These are phyloP conservation scores for Phytophthora pluvialis DNA, from an alignment of 352 stramenopile genomes.

Conservation along the genomic window DNA sequence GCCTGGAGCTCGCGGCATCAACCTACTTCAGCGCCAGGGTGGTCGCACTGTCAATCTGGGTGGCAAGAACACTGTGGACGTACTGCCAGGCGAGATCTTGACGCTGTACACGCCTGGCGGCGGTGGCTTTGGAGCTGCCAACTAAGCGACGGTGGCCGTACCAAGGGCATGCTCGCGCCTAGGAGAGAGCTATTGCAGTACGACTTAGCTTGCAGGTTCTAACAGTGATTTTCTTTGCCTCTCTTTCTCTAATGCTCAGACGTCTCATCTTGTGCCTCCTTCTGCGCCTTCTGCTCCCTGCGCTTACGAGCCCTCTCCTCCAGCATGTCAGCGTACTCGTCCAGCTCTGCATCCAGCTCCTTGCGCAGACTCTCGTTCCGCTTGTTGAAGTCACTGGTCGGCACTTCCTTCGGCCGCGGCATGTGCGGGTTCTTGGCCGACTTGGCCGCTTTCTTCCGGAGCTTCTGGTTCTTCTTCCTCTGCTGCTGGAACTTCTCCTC, in stretches of 20 bases:
- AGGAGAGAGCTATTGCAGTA: slow-evolving; percentile 21
- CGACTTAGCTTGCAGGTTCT: slow-evolving; percentile 6
- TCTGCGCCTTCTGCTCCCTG: slow-evolving; percentile 27
- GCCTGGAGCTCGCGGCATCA: slow-evolving; percentile 91
- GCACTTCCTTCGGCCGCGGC: slow-evolving; percentile 21
- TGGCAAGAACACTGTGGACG: slow-evolving; percentile 95
- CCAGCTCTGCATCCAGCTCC: slow-evolving; percentile 67
- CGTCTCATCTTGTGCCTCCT: slow-evolving; percentile 15
- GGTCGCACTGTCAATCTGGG: slow-evolving; percentile 79
- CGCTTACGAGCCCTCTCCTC: slow-evolving; percentile 23
- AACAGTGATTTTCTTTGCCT: slow-evolving; percentile 19
- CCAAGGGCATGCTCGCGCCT: slow-evolving; percentile 11
- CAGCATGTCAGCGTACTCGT: slow-evolving; percentile 59
- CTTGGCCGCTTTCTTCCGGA: slow-evolving; percentile 24
- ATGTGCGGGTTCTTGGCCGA: slow-evolving; percentile 16
- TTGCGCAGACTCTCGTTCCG: slow-evolving; percentile 59
- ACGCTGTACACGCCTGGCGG: slow-evolving; percentile 97
- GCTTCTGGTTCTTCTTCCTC: slow-evolving; percentile 27
- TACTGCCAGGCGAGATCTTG: slow-evolving; percentile 93
- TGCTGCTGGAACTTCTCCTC: slow-evolving; percentile 28
- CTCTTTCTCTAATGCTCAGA: slow-evolving; percentile 23
- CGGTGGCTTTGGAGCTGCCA: slow-evolving; percentile 90
- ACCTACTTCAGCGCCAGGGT: slow-evolving; percentile 86
- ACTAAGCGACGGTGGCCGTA: slow-evolving; percentile 27
- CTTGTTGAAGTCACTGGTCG: slow-evolving; percentile 43